Evolutionary conservation across 768 basidiomycete species (phyloP), one percentile per base, ranked within the genome.

Genomic region (Suillus decipiens): DNA sequence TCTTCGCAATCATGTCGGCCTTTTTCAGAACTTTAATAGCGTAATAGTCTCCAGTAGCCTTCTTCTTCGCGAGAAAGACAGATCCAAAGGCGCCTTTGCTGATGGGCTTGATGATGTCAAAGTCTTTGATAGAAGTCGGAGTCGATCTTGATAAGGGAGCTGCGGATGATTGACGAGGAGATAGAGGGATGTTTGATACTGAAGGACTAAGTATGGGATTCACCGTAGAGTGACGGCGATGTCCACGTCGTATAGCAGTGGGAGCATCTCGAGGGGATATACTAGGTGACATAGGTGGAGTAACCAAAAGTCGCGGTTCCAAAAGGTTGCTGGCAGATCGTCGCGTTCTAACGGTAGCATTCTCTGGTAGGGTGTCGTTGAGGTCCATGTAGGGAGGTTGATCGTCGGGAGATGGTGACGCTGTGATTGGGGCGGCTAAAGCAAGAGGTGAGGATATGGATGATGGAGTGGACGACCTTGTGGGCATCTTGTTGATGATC

Each of bases 1-100:
- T 99, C 85, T 99, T 99, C 45, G 97, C 93, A 75, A 99, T 99
- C 97, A 99, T 99, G 78, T 99, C 97, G n/a, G 95, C 94, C 81
- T 99, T 99, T 81, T 96, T 98, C 73, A 99, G 78, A n/a, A 99
- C 96, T 78, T 99, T 99, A 86, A 99, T 96, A 33, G 97, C 97
- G 78, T 90, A 99, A 77, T 98, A 99, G 77, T 99, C 97, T 59
- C 97, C 97, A 2, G 97, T 99, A 6, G 85, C 91, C 70, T 94
- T 96, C 85, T 99, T 99, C 82, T 96, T 99, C 48, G 97, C 93
- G 59, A 99, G 84, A 77, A 97, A 99, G 60, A 99, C 97, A 10
- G 95, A 95, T 17, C 97, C 97, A 73, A 99, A 99, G 2, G 97
- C 97, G 60, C 97, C 97, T 73, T 98, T 98, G 75, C 92, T 95